phyloP scores from a whole-genome alignment of 192 early-diverging fungal genomes.

The Mortierella antarctica region DNA sequence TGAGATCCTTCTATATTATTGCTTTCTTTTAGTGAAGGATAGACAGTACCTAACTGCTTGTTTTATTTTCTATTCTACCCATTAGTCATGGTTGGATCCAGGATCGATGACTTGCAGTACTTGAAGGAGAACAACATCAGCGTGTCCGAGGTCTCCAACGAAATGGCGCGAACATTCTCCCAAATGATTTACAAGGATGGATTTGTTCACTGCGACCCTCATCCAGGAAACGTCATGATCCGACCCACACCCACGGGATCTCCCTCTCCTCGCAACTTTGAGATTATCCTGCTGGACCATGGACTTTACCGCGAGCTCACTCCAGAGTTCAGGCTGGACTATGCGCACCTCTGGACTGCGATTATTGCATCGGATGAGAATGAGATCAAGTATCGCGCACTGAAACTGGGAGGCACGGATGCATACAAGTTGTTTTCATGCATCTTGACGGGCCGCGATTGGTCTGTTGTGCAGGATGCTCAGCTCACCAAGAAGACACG shows the following conservation, averaged over 20 bases:
- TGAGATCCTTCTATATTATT: neutral
- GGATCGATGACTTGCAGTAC: constrained; percentile 83
- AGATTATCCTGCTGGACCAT: constrained; percentile 89
- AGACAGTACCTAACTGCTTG: neutral
- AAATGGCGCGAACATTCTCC: constrained; percentile 80
- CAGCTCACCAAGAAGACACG: constrained; percentile 60
- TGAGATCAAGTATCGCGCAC: constrained; percentile 71
- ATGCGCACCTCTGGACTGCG: constrained; percentile 90
- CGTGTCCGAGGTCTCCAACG: constrained; percentile 77
- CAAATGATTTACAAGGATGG: constrained; percentile 93
- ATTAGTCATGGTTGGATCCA: constrained; percentile 54
- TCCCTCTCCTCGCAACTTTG: constrained; percentile 78
- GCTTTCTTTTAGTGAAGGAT: neutral
- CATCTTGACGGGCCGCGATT: constrained; percentile 85
- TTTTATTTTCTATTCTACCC: constrained; percentile 49
- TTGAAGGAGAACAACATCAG: constrained; percentile 78
- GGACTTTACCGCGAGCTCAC: constrained; percentile 88
- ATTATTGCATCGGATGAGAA: constrained; percentile 82
- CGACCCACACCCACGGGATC: constrained; percentile 61
- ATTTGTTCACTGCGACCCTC: constrained; percentile 93
- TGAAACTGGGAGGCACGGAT: constrained; percentile 76
- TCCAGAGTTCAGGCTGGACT: constrained; percentile 79
- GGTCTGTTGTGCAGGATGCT: constrained; percentile 73
- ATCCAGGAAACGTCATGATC: constrained; percentile 90
- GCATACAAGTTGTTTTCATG: constrained; percentile 87